A percentile compares a stretch with the other conserved stretches of the same genome.
Evolutionary conservation across 306 rosid genomes (phyloP).

Genomic region (Lathyrus aphaca): DNA sequence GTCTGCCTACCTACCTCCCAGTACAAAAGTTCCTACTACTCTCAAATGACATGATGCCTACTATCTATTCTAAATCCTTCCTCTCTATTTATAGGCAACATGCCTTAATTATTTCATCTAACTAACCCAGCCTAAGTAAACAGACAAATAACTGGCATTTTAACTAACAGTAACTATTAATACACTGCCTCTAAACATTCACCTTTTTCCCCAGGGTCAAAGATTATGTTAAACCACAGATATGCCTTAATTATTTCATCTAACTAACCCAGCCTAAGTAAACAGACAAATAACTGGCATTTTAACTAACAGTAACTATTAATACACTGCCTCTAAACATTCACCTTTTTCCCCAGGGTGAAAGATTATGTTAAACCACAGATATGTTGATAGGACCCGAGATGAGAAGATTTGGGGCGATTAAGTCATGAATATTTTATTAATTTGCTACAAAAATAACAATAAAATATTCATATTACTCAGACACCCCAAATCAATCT

Average conservation of each 20-base stretch:
- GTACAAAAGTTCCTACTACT: not conserved
- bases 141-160: not conserved
- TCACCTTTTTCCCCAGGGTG: not conserved
- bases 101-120: not conserved
- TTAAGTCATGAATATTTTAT: too few relatives aligned
- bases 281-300: not conserved
- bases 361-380: not conserved
- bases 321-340: not conserved
- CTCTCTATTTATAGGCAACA: constrained; percentile 12
- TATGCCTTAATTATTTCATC: not conserved
- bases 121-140: constrained; percentile 8
- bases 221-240: not conserved
- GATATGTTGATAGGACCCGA: too few relatives aligned
- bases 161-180: not conserved
- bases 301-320: not conserved
- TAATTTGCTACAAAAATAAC: too few relatives aligned
- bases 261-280: constrained; percentile 10
- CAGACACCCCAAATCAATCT: too few relatives aligned
- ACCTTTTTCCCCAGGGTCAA: not conserved
- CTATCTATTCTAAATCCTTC: not conserved
- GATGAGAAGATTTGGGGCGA: too few relatives aligned
- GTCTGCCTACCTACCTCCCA: not conserved
- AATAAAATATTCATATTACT: too few relatives aligned
- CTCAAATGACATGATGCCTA: not conserved
- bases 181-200: not conserved